These are phyloP conservation scores for Linnemannia elongata DNA, from an alignment of 192 early-diverging fungal species.

Conservation along the genomic window DNA sequence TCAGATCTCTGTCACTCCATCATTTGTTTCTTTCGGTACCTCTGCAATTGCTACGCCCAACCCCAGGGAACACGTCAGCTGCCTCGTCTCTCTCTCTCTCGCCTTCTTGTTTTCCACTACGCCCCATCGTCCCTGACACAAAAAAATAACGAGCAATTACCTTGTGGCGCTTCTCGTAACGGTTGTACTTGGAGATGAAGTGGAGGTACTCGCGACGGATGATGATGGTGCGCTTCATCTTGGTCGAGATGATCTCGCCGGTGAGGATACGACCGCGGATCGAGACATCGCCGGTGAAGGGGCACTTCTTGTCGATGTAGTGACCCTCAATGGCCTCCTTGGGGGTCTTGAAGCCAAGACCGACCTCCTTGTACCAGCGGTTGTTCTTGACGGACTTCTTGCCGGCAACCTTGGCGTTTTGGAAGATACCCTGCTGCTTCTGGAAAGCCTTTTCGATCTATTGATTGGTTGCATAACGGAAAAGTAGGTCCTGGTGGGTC, in stretches of 20 bases:
- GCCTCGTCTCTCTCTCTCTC: not conserved
- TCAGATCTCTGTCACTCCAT: not conserved
- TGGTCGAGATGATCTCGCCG: slow-evolving; percentile 92
- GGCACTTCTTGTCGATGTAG: slow-evolving; percentile 99
- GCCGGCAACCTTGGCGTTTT: slow-evolving; percentile 83
- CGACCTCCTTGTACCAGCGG: slow-evolving; percentile 99
- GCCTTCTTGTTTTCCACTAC: not conserved
- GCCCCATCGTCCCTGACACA: not conserved
- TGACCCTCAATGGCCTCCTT: slow-evolving; percentile 95
- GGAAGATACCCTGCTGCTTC: slow-evolving; percentile 96
- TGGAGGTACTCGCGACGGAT: slow-evolving; percentile 99
- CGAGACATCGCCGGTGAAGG: slow-evolving; percentile 95
- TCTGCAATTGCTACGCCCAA: no score
- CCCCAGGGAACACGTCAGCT: no score
- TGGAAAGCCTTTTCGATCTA: slow-evolving; percentile 98
- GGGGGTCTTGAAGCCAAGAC: slow-evolving; percentile 99
- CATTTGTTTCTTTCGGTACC: not conserved
- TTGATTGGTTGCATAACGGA: not conserved
- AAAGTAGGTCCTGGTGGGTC: not conserved
- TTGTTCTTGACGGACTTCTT: slow-evolving; percentile 79
- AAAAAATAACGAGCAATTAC: not conserved
- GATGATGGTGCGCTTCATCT: slow-evolving; percentile 99
- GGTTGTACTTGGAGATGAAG: slow-evolving; percentile 99
- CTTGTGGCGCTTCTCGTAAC: slow-evolving; percentile 99
- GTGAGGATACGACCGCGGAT: slow-evolving; percentile 98